These are phyloP conservation scores for Hemerocallis citrina DNA, from an alignment of 106 monocot genomes.

Conservation along the genomic window DNA sequence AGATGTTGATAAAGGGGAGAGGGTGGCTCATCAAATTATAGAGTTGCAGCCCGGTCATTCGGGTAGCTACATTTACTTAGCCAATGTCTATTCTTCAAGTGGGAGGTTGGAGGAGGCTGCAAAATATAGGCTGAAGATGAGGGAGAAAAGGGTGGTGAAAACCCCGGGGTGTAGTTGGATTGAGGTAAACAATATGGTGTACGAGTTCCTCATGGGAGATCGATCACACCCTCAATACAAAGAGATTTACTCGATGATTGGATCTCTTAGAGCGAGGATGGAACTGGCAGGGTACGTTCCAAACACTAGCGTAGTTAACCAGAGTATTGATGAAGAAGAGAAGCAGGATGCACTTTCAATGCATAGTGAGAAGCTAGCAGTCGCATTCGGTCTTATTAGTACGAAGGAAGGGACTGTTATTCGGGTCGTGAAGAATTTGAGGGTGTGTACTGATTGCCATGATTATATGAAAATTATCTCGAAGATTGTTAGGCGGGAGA, in stretches of 20 bases:
- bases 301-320: conserved; percentile 14
- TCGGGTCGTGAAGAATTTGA: conserved; percentile 27
- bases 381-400: conserved; percentile 22
- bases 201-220: conserved; percentile 34
- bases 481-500: conserved; percentile 8
- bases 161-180: conserved; percentile 39
- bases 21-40: conserved; percentile 13
- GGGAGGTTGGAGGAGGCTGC: conserved; percentile 26
- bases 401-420: conserved; percentile 13
- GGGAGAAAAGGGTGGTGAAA: conserved; percentile 16
- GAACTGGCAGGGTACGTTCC: conserved; percentile 21
- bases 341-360: conserved; percentile 17
- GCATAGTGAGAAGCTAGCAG: conserved; percentile 30
- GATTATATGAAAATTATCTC: conserved; percentile 24
- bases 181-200: conserved; percentile 16
- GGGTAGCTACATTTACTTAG: conserved; percentile 20
- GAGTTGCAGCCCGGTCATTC: conserved; percentile 22
- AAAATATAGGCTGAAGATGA: conserved; percentile 14
- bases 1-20: conserved; percentile 13
- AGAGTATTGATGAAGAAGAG: conserved; percentile 21
- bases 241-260: conserved; percentile 20
- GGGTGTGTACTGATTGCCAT: conserved; percentile 30
- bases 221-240: conserved; percentile 9
- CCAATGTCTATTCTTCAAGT: conserved; percentile 5
- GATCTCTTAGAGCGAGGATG: conserved; percentile 9